A percentile compares a stretch with the other conserved stretches of the same genome.
Conservation (phyloP, 163 green algal genomes). For the Chlorella variabilis region DNA sequence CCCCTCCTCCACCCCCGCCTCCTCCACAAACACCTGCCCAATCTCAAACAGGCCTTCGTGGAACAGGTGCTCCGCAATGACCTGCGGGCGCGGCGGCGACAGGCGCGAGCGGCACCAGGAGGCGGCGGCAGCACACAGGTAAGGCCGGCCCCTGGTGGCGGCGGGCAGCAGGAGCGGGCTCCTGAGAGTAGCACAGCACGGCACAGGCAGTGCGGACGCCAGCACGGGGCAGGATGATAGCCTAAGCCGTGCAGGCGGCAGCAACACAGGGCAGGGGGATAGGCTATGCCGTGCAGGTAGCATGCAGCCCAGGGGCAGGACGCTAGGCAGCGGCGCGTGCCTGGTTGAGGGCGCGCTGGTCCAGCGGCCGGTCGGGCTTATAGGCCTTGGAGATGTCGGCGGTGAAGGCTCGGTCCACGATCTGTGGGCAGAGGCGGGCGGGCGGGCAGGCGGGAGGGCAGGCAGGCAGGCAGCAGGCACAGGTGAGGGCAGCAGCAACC, state of each 20-base stretch:
- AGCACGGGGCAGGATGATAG: too few species aligned
- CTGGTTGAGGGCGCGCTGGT: slow-evolving; percentile 70
- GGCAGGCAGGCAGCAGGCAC: not conserved
- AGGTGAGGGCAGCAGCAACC: not conserved
- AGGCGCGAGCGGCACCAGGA: not conserved
- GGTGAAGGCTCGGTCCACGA: slow-evolving; percentile 56
- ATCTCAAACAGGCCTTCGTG: slow-evolving; percentile 85
- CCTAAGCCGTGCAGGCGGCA: too few species aligned
- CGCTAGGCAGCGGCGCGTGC: too few species aligned
- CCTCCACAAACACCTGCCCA: slow-evolving; percentile 78
- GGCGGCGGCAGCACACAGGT: not conserved
- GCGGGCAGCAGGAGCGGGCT: too few species aligned
- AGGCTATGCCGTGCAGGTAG: too few species aligned
- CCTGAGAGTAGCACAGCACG: not conserved
- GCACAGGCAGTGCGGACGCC: too few species aligned
- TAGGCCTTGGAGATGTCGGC: slow-evolving; percentile 77
- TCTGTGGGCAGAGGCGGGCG: slow-evolving; percentile 14
- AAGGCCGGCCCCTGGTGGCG: too few species aligned
- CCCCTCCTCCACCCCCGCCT: slow-evolving; percentile 72
- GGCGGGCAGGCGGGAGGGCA: not conserved
- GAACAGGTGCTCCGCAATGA: slow-evolving; percentile 92
- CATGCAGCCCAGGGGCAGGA: too few species aligned
- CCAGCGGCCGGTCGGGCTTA: slow-evolving; percentile 62
- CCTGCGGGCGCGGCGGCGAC: slow-evolving; percentile 54
- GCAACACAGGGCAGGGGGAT: too few species aligned